Percentiles rank a stretch among this genome's conserved stretches.
These are phyloP conservation scores for Rasamsonia emersonii DNA, from an alignment of 2,329 filamentous ascomycete genomes.

Conservation along the genomic window DNA sequence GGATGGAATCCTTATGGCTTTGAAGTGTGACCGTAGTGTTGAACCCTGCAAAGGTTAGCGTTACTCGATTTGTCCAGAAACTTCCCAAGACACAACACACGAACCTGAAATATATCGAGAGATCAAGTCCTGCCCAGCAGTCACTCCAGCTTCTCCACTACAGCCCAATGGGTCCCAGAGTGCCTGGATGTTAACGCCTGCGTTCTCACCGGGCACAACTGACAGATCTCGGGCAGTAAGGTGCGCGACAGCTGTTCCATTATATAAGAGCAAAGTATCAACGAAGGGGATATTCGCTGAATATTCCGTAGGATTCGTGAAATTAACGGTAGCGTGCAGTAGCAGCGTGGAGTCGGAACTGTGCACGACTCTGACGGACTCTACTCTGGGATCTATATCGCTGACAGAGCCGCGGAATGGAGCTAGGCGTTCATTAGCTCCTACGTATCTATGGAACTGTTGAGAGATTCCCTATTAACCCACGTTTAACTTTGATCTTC, in stretches of 20 bases:
- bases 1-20: conserved; percentile 64
- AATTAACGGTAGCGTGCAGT: conserved; percentile 64
- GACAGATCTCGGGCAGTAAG: conserved; percentile 57
- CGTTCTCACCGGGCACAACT: conserved; percentile 63
- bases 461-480: conserved; percentile 40
- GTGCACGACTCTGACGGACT: conserved; percentile 61
- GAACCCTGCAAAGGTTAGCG: conserved; percentile 41
- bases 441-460: too few relatives aligned
- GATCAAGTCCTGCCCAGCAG: conserved; percentile 62
- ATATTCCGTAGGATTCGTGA: conserved; percentile 87
- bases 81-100: conserved; percentile 5
- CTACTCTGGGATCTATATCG: conserved; percentile 55
- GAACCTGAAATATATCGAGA: conserved; percentile 76
- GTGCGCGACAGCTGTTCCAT: conserved; percentile 67
- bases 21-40: conserved; percentile 73
- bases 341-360: conserved; percentile 64
- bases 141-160: conserved; percentile 53
- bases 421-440: conserved; percentile 38
- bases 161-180: conserved; percentile 63
- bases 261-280: conserved; percentile 66
- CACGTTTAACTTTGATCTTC: conserved; percentile 85
- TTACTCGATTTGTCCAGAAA: conserved; percentile 1
- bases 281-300: conserved; percentile 72
- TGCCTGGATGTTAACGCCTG: conserved; percentile 57
- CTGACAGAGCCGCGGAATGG: conserved; percentile 47